Percentiles rank a stretch among this genome's conserved stretches.
Conservation (phyloP, 1,139 yeast species). For the Chernovozyma sophiae-reginae region DNA sequence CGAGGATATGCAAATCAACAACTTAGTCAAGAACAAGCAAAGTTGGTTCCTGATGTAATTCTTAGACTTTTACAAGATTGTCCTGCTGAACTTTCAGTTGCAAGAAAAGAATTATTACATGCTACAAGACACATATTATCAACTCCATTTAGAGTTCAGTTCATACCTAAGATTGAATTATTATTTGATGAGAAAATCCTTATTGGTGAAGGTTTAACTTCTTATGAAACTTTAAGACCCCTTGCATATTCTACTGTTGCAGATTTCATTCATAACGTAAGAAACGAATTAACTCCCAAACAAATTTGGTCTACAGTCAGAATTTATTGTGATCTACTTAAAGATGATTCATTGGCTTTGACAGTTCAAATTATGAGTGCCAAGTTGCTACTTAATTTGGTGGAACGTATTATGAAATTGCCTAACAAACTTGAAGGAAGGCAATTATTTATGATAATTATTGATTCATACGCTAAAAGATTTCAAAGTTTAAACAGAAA, state of each 20-base stretch:
- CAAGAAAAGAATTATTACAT: conserved; percentile 87
- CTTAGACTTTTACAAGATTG: conserved; percentile 88
- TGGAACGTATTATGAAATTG: conserved; percentile 81
- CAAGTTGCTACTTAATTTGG: conserved; percentile 77
- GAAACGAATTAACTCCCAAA: conserved; percentile 75
- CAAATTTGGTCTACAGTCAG: conserved; percentile 88
- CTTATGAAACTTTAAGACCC: conserved; percentile 82
- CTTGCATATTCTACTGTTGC: conserved; percentile 95
- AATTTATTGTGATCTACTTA: conserved; percentile 76
- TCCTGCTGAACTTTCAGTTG: conserved; percentile 92
- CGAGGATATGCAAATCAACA: conserved; percentile 74
- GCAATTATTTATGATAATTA: conserved; percentile 73
- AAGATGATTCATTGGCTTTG: conserved; percentile 78
- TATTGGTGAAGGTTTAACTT: conserved; percentile 90
- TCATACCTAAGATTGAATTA: conserved; percentile 80
- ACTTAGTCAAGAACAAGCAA: conserved; percentile 59
- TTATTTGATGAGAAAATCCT: conserved; percentile 83
- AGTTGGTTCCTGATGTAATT: conserved; percentile 79
- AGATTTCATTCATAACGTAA: conserved; percentile 88
- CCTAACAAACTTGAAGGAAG: conserved; percentile 84
- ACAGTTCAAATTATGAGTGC: conserved; percentile 98
- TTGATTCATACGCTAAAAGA: conserved; percentile 84
- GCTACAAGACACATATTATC: conserved; percentile 93
- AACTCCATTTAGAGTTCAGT: conserved; percentile 78
- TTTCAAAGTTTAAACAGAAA: conserved; percentile 73